These are phyloP conservation scores for Lentinus brumalis DNA, from an alignment of 768 basidiomycete species.

Conservation along the genomic window DNA sequence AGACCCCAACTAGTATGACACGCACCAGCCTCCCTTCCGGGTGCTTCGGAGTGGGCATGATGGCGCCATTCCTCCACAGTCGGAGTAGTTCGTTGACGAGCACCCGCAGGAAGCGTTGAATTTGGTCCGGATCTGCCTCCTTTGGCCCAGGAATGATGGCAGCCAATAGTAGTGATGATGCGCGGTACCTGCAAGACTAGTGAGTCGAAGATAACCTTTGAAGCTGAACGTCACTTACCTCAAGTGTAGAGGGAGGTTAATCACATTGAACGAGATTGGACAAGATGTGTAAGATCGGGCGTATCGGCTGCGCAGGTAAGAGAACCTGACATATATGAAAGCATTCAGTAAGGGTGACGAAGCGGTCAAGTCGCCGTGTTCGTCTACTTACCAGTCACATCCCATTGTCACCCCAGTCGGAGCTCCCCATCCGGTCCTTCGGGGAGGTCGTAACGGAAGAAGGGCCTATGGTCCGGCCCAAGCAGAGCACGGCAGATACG, in stretches of 20 bases:
- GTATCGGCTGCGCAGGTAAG: slow-evolving; percentile 36
- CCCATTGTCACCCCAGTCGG: slow-evolving; percentile 32
- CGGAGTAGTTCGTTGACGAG: slow-evolving; percentile 9
- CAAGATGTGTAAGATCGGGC: slow-evolving; percentile 38
- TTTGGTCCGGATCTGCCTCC: slow-evolving; percentile 13
- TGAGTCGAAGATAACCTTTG: slow-evolving; percentile 1
- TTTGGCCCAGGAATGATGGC: slow-evolving; percentile 18
- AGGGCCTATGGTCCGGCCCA: slow-evolving; percentile 28
- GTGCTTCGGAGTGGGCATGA: not conserved
- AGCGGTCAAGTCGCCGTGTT: not conserved
- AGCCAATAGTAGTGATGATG: not conserved
- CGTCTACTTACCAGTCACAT: slow-evolving; percentile 34
- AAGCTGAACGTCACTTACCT: slow-evolving; percentile 30
- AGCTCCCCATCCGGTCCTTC: slow-evolving; percentile 27
- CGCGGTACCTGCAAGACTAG: slow-evolving; percentile 26
- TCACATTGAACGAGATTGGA: slow-evolving; percentile 37
- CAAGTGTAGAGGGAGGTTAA: slow-evolving; percentile 32
- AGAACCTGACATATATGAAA: too few relatives aligned
- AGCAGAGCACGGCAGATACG: slow-evolving; percentile 24
- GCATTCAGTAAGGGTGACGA: not conserved
- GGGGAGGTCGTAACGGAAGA: slow-evolving; percentile 27
- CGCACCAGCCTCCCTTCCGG: slow-evolving; percentile 32
- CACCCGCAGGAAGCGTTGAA: not conserved
- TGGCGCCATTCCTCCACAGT: slow-evolving; percentile 4
- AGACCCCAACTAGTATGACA: slow-evolving; percentile 34